phyloP scores from a whole-genome alignment of 495 filamentous ascomycete genomes.

The Podospora bellae-mahoneyi region DNA sequence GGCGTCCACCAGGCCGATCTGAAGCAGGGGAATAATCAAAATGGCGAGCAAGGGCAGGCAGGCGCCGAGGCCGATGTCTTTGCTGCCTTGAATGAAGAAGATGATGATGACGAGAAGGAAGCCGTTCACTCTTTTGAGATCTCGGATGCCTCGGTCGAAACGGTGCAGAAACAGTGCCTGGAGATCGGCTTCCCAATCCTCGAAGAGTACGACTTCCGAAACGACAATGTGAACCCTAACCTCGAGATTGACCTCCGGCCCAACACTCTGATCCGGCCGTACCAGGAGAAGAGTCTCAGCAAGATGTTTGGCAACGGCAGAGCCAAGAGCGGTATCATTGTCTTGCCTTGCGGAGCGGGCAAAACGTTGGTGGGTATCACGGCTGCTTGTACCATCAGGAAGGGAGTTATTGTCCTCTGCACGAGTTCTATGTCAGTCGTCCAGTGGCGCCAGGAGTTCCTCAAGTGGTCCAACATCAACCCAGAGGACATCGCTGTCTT shows the following conservation, averaged over 20 bases:
- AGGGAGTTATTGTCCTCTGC: slow-evolving; percentile 90
- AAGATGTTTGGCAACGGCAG: slow-evolving; percentile 99
- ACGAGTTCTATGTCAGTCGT: slow-evolving; percentile 97
- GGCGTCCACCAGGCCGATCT: slow-evolving; percentile 66
- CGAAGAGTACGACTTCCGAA: slow-evolving; percentile 98
- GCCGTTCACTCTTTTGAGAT: slow-evolving; percentile 97
- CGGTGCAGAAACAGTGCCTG: slow-evolving; percentile 84
- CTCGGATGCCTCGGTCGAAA: slow-evolving; percentile 67
- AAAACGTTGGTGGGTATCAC: slow-evolving; percentile 98
- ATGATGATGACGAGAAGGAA: slow-evolving; percentile 85
- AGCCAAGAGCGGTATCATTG: slow-evolving; percentile 95
- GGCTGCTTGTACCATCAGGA: slow-evolving; percentile 95
- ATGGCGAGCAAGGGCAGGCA: slow-evolving; percentile 23
- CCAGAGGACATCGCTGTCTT: slow-evolving; percentile 91
- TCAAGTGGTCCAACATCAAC: slow-evolving; percentile 97
- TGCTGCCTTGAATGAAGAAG: slow-evolving; percentile 69
- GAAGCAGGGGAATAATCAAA: slow-evolving; percentile 35
- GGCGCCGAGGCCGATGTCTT: slow-evolving; percentile 39
- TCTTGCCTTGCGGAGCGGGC: slow-evolving; percentile 92
- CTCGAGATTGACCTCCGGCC: slow-evolving; percentile 89
- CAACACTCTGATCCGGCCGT: slow-evolving; percentile 78
- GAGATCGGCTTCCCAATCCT: slow-evolving; percentile 81
- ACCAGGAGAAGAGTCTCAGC: slow-evolving; percentile 93
- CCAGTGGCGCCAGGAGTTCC: slow-evolving; percentile 93
- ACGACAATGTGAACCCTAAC: slow-evolving; percentile 82